phyloP scores from a whole-genome alignment of 352 stramenopile species.

The Phytopythium ostracodes region DNA sequence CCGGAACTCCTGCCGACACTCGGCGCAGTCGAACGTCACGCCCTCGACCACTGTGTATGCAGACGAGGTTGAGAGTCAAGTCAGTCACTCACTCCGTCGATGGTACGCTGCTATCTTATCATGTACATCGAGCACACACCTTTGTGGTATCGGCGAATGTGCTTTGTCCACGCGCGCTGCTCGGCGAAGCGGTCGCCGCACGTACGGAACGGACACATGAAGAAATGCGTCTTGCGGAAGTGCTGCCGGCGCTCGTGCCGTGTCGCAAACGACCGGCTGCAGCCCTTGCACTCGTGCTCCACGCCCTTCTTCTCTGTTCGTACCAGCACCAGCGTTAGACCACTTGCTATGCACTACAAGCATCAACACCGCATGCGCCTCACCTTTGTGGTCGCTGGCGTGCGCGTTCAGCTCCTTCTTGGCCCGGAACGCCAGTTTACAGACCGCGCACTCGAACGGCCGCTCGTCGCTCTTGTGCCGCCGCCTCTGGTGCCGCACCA shows the following conservation, averaged over 20 bases:
- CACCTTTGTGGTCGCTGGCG: conserved; percentile 17
- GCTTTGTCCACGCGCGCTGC: conserved; percentile 10
- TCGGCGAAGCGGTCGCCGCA: conserved; percentile 13
- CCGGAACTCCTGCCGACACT: conserved; percentile 12
- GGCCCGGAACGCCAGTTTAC: conserved; percentile 37
- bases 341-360: no score
- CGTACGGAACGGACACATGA: conserved; percentile 9
- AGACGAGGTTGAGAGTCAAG: background rate
- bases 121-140: background rate
- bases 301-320: background rate
- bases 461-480: conserved; percentile 53
- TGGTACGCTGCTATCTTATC: no score
- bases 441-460: conserved; percentile 69
- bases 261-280: background rate
- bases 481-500: conserved; percentile 44
- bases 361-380: background rate
- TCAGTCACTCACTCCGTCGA: no score
- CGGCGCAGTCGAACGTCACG: background rate
- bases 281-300: conserved; percentile 2
- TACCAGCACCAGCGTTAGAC: background rate
- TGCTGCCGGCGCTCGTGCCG: background rate
- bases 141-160: conserved; percentile 14
- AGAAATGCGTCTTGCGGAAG: conserved; percentile 2
- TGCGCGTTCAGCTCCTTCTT: conserved; percentile 14
- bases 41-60: background rate